phyloP scores from a whole-genome alignment of 2,329 filamentous ascomycete genomes.

The Xylariaceae sp. region DNA sequence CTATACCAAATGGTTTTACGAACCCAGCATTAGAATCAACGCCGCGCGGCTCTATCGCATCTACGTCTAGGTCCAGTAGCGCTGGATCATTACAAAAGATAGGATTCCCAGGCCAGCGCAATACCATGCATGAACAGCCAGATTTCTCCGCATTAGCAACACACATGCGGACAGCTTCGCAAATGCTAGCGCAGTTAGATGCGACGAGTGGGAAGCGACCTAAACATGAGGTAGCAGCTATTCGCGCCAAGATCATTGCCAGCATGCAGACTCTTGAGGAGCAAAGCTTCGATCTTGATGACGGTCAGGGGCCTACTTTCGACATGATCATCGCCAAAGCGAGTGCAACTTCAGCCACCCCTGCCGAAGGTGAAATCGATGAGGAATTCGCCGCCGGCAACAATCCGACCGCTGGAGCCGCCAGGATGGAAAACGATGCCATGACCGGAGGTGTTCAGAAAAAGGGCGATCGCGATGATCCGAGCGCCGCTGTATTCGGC shows the following conservation, averaged over 20 bases:
- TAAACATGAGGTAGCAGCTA: conserved; percentile 73
- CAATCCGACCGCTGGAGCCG: conserved; percentile 68
- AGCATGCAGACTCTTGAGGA: conserved; percentile 87
- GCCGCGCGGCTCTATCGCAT: conserved; percentile 64
- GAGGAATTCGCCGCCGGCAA: conserved; percentile 45
- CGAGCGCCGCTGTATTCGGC: conserved; percentile 78
- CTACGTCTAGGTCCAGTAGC: conserved; percentile 62
- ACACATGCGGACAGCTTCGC: conserved; percentile 81
- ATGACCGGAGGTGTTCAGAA: conserved; percentile 79
- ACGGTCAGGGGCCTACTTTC: conserved; percentile 67
- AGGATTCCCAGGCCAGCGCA: conserved; percentile 52
- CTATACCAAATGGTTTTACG: conserved; percentile 24
- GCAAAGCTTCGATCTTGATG: conserved; percentile 73
- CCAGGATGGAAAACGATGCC: conserved; percentile 83
- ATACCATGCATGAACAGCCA: conserved; percentile 59
- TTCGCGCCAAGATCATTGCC: conserved; percentile 80
- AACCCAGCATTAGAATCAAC: conserved; percentile 52
- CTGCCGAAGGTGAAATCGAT: conserved; percentile 34
- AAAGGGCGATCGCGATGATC: conserved; percentile 77
- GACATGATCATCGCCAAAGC: conserved; percentile 76
- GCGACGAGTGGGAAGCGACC: conserved; percentile 75
- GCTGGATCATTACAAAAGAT: conserved; percentile 57
- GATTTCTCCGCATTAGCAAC: conserved; percentile 79
- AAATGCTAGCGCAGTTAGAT: conserved; percentile 81
- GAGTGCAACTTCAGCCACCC: conserved; percentile 42